Evolutionary conservation across 768 basidiomycete species (phyloP).

Genomic region (Leccinum incarnatum): DNA sequence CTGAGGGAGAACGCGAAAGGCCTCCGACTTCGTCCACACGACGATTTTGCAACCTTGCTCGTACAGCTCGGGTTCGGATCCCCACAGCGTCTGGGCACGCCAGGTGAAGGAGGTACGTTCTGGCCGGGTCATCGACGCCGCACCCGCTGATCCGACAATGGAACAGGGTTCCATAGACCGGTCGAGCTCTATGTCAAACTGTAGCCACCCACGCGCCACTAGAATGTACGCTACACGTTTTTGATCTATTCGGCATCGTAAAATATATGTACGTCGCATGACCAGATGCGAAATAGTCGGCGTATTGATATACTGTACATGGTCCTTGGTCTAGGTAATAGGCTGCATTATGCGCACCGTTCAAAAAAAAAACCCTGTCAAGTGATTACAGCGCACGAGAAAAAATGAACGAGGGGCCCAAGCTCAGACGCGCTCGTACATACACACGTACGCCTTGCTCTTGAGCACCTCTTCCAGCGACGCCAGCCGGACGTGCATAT

Average conservation of each 20-base stretch:
- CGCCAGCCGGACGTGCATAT: constrained; percentile 78
- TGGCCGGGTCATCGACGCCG: not conserved
- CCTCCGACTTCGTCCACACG: constrained; percentile 58
- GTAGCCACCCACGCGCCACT: not conserved
- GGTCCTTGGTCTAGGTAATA: constrained; percentile 2
- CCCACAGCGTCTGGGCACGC: constrained; percentile 45
- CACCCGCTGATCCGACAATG: not conserved
- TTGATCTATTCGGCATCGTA: not conserved
- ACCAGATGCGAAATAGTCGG: not conserved
- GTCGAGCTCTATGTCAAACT: constrained; percentile 61
- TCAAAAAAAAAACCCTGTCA: not conserved
- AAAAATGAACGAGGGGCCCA: not conserved
- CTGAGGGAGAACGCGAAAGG: constrained; percentile 59
- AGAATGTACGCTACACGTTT: not conserved
- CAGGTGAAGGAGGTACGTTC: constrained; percentile 63
- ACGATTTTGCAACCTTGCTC: constrained; percentile 57
- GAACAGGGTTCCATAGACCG: constrained; percentile 32
- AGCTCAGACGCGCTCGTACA: constrained; percentile 77
- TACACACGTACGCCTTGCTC: constrained; percentile 90
- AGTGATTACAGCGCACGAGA: not conserved
- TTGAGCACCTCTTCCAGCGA: constrained; percentile 87
- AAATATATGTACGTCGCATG: not conserved
- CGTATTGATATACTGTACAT: not conserved
- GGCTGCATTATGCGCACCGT: not conserved
- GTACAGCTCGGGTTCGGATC: constrained; percentile 59